Percentiles rank a stretch among this genome's conserved stretches.
These are phyloP conservation scores for Paulownia fortunei DNA, from an alignment of 257 asterid species.

Conservation along the genomic window DNA sequence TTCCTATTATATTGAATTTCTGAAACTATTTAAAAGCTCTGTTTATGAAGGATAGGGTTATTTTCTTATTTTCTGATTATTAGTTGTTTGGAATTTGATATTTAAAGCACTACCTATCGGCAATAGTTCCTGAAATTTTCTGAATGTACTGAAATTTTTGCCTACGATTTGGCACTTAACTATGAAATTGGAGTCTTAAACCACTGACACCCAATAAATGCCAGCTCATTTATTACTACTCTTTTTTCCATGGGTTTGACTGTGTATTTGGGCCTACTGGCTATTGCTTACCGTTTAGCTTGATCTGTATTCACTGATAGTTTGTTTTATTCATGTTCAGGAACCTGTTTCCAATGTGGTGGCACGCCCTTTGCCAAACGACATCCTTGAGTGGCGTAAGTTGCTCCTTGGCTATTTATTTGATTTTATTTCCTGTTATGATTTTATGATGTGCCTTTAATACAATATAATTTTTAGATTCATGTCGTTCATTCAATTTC, in stretches of 20 bases:
- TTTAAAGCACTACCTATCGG: not conserved
- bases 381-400: constrained; percentile 99
- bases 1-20: not conserved
- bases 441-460: constrained; percentile 3
- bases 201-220: not conserved
- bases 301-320: constrained; percentile 18
- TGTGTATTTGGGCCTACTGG: constrained; percentile 21
- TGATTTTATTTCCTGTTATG: constrained; percentile 2
- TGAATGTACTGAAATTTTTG: not conserved
- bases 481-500: constrained; percentile 20
- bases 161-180: not conserved
- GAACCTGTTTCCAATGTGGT: constrained; percentile 98
- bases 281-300: not conserved
- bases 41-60: not conserved
- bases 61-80: constrained; percentile 4
- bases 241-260: not conserved
- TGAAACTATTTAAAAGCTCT: not conserved
- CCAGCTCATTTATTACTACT: not conserved
- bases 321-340: constrained; percentile 44
- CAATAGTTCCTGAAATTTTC: constrained; percentile 9
- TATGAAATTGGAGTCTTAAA: not conserved
- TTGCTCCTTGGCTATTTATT: constrained; percentile 31
- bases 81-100: constrained; percentile 3
- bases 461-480: not conserved
- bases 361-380: constrained; percentile 92